Evolutionary conservation across 2,329 filamentous ascomycete species (phyloP).

Genomic region (Coniochaeta sp.): DNA sequence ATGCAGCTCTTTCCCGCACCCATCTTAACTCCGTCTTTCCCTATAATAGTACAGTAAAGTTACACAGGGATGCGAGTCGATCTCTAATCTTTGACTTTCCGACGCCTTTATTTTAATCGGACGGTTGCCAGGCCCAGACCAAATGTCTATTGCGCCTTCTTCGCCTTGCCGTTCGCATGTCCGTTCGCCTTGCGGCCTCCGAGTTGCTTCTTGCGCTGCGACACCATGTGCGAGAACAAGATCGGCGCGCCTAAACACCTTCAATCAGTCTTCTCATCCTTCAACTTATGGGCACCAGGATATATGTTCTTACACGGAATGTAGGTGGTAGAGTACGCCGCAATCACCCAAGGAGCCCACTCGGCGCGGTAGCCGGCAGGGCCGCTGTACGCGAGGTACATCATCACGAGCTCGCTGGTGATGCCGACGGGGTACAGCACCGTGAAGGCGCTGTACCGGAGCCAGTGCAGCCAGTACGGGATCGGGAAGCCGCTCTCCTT

Average conservation of each 20-base stretch:
- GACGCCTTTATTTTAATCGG: no score
- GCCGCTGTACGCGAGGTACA: slow-evolving; percentile 57
- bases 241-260: slow-evolving; percentile 55
- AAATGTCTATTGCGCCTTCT: slow-evolving; percentile 30
- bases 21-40: neutral
- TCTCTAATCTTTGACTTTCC: no score
- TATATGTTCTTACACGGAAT: slow-evolving; percentile 68
- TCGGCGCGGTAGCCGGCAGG: slow-evolving; percentile 44
- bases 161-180: no score
- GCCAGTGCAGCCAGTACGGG: slow-evolving; percentile 58
- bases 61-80: no score
- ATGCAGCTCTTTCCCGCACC: neutral
- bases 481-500: slow-evolving; percentile 60
- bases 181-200: slow-evolving; percentile 41
- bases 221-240: slow-evolving; percentile 92
- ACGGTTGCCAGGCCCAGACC: no score
- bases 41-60: neutral
- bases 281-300: neutral
- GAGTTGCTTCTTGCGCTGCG: slow-evolving; percentile 64
- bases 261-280: slow-evolving; percentile 3
- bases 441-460: slow-evolving; percentile 89
- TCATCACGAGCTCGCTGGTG: slow-evolving; percentile 74
- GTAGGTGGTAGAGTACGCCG: slow-evolving; percentile 64
- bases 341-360: slow-evolving; percentile 51
- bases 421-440: slow-evolving; percentile 91